Percentiles rank a stretch among this genome's conserved stretches.
Conservation (phyloP, 2,329 filamentous ascomycete species). For the Diplodia seriata region DNA sequence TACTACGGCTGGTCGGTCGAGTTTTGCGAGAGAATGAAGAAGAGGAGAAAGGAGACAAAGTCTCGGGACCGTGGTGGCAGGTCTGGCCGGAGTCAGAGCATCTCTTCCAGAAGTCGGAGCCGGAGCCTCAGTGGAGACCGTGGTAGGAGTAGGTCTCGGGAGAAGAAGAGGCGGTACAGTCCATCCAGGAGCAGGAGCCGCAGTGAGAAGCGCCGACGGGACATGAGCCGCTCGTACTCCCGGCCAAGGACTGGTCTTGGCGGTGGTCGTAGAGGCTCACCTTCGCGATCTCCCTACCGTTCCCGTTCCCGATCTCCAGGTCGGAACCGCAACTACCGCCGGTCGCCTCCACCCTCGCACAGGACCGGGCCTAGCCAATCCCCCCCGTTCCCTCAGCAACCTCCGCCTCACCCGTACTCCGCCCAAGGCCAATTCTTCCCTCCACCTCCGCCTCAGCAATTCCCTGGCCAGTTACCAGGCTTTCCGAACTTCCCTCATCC, state of each 20-base stretch:
- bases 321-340: conserved; percentile 23
- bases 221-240: conserved; percentile 28
- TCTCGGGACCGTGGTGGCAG: neutral
- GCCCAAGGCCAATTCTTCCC: conserved; percentile 12
- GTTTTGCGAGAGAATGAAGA: conserved; percentile 83
- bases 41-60: conserved; percentile 29
- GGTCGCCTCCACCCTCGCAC: conserved; percentile 21
- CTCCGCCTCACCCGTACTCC: conserved; percentile 17
- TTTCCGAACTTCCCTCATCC: conserved; percentile 15
- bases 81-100: conserved; percentile 15
- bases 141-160: conserved; percentile 6
- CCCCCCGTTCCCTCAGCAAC: conserved; percentile 16
- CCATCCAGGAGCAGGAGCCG: conserved; percentile 24
- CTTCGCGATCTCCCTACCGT: conserved; percentile 11
- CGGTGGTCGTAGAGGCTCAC: conserved; percentile 6
- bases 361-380: conserved; percentile 24
- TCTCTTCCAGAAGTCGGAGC: conserved; percentile 25
- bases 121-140: conserved; percentile 28
- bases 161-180: conserved; percentile 29
- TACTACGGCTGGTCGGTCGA: conserved; percentile 87
- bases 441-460: conserved; percentile 24
- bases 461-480: conserved; percentile 18
- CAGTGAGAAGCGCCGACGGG: conserved; percentile 26
- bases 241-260: conserved; percentile 15
- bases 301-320: conserved; percentile 22